Evolutionary conservation across 441 rosid species (phyloP).

Genomic region (Aquilaria agallochum): DNA sequence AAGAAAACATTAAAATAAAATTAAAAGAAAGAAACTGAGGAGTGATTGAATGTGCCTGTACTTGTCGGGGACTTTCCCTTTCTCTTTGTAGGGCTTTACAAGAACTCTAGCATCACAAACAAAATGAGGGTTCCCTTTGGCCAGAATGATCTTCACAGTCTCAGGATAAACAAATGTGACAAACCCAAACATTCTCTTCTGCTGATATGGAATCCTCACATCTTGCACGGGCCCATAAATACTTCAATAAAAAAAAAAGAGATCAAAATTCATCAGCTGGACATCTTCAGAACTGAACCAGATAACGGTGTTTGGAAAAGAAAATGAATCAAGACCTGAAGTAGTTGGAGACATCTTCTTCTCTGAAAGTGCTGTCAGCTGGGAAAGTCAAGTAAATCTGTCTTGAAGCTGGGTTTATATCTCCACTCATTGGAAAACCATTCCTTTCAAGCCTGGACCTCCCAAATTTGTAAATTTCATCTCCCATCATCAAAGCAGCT

Average conservation of each 20-base stretch:
- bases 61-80: slow-evolving; percentile 75
- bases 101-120: slow-evolving; percentile 83
- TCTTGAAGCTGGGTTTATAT: slow-evolving; percentile 76
- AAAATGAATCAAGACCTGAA: slow-evolving; percentile 54
- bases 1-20: neutral
- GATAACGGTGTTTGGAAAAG: slow-evolving; percentile 59
- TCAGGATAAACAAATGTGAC: slow-evolving; percentile 72
- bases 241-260: slow-evolving; percentile 21
- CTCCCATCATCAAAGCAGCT: slow-evolving; percentile 70
- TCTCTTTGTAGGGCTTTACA: slow-evolving; percentile 90
- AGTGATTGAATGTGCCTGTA: slow-evolving; percentile 31
- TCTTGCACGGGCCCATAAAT: slow-evolving; percentile 75
- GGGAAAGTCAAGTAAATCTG: slow-evolving; percentile 96
- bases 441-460: slow-evolving; percentile 71
- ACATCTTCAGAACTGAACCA: slow-evolving; percentile 18
- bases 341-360: slow-evolving; percentile 87
- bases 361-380: slow-evolving; percentile 89
- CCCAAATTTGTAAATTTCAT: slow-evolving; percentile 57
- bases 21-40: neutral
- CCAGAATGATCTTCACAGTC: slow-evolving; percentile 70
- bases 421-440: slow-evolving; percentile 38
- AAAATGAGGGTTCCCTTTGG: slow-evolving; percentile 84
- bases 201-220: slow-evolving; percentile 84
- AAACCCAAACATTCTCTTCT: slow-evolving; percentile 89
- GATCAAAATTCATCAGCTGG: slow-evolving; percentile 4